Evolutionary conservation across 2,329 filamentous ascomycete genomes (phyloP).

Genomic region (Microdochium bolleyi): DNA sequence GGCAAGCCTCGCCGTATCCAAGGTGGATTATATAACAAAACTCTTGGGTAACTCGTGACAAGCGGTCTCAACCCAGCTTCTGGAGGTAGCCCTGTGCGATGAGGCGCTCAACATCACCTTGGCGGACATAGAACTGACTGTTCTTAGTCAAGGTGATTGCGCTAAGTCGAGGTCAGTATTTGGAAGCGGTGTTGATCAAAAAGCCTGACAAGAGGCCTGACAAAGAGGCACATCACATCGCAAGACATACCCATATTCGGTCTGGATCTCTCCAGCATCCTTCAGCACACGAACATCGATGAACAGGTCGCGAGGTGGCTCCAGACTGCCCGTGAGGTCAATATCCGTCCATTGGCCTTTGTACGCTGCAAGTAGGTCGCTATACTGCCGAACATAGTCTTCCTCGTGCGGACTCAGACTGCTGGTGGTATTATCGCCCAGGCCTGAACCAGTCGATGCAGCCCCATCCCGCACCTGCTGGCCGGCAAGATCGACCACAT

Average conservation of each 20-base stretch:
- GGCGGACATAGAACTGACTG: slow-evolving; percentile 93
- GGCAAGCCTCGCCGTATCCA: no score
- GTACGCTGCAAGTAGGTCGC: slow-evolving; percentile 86
- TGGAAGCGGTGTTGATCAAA: neutral
- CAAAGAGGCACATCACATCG: neutral
- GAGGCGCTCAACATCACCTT: slow-evolving; percentile 89
- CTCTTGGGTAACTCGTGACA: no score
- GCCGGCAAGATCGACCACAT: slow-evolving; percentile 64
- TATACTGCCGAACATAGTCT: slow-evolving; percentile 88
- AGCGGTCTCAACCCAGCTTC: slow-evolving; percentile 61
- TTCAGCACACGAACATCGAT: slow-evolving; percentile 94
- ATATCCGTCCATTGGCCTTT: slow-evolving; percentile 99
- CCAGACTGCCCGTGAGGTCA: slow-evolving; percentile 86
- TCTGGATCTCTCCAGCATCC: slow-evolving; percentile 97
- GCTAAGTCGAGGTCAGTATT: slow-evolving; percentile 35
- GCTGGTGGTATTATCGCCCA: slow-evolving; percentile 51
- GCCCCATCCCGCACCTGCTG: slow-evolving; percentile 40
- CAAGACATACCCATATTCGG: slow-evolving; percentile 79
- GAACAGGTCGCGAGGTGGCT: slow-evolving; percentile 91
- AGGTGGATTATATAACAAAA: neutral
- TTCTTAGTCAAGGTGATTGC: slow-evolving; percentile 96
- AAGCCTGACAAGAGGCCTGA: neutral
- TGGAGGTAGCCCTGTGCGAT: slow-evolving; percentile 94
- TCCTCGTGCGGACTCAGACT: slow-evolving; percentile 92
- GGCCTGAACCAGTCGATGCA: slow-evolving; percentile 18